Evolutionary conservation across 2,329 filamentous ascomycete species (phyloP).

Genomic region (Paraphoma sp.): DNA sequence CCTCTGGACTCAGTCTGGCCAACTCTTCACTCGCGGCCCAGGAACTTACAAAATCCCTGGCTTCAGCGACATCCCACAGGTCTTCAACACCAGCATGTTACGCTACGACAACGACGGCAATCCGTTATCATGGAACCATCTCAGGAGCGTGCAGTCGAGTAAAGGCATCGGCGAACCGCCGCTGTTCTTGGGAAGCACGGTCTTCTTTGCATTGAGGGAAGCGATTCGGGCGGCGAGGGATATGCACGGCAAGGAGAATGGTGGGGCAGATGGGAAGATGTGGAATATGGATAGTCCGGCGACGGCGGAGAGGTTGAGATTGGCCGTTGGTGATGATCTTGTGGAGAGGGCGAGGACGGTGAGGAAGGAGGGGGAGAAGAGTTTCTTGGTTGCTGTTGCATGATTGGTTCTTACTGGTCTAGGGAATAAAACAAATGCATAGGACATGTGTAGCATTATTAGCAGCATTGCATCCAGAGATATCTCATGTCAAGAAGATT

Average conservation of each 20-base stretch:
- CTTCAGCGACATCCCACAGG: conserved; percentile 84
- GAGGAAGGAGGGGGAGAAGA: conserved; percentile 71
- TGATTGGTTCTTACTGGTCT: conserved; percentile 2
- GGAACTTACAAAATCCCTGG: conserved; percentile 87
- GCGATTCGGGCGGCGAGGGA: conserved; percentile 75
- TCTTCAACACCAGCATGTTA: conserved; percentile 80
- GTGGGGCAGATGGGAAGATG: conserved; percentile 49
- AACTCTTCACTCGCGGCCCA: conserved; percentile 68
- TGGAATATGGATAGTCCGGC: conserved; percentile 75
- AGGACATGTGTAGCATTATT: too few species aligned
- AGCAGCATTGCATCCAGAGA: too few species aligned
- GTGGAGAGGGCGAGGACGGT: conserved; percentile 72
- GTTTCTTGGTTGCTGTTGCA: conserved; percentile 39
- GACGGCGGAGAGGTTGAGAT: conserved; percentile 79
- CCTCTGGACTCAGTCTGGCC: conserved; percentile 70
- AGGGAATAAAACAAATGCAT: neutral
- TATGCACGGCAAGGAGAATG: conserved; percentile 43
- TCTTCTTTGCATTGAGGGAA: conserved; percentile 87
- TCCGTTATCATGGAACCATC: conserved; percentile 76
- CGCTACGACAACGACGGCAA: conserved; percentile 65
- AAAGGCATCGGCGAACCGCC: conserved; percentile 77
- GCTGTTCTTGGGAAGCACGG: conserved; percentile 78
- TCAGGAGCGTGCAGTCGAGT: conserved; percentile 82
- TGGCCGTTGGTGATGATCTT: conserved; percentile 80
- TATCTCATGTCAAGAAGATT: too few species aligned